Evolutionary conservation across 1,139 yeast species (phyloP).

Genomic region (Pichia kudriavzevii): DNA sequence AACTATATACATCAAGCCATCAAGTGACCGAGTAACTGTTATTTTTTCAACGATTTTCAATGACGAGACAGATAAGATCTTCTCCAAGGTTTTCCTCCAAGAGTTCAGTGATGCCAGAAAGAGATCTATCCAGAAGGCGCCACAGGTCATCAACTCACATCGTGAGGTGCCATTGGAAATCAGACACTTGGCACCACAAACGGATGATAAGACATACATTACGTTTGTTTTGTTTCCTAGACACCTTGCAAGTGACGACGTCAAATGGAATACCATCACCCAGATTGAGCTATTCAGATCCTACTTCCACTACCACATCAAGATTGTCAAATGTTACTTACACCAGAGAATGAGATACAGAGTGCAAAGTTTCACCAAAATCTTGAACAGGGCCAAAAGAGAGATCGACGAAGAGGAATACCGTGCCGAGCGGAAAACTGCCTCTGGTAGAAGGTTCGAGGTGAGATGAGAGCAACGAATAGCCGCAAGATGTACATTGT

Average conservation of each 20-base stretch:
- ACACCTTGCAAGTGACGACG: slow-evolving; percentile 62
- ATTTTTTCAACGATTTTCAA: slow-evolving; percentile 89
- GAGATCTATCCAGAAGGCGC: slow-evolving; percentile 94
- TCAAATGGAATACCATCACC: slow-evolving; percentile 72
- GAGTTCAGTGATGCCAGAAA: slow-evolving; percentile 97
- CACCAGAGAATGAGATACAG: slow-evolving; percentile 97
- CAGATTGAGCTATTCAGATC: slow-evolving; percentile 90
- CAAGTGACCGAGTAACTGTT: slow-evolving; percentile 94
- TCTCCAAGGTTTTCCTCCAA: slow-evolving; percentile 91
- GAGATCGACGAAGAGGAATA: slow-evolving; percentile 74
- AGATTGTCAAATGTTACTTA: slow-evolving; percentile 96
- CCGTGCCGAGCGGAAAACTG: slow-evolving; percentile 68
- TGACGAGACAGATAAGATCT: slow-evolving; percentile 93
- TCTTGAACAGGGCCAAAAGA: slow-evolving; percentile 93
- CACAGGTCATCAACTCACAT: slow-evolving; percentile 90
- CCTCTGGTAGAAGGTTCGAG: slow-evolving; percentile 73
- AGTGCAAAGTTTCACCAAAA: slow-evolving; percentile 88
- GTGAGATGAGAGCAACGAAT: slow-evolving; percentile 15
- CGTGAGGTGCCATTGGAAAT: slow-evolving; percentile 92
- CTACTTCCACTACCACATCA: slow-evolving; percentile 96
- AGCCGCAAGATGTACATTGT: too few species aligned
- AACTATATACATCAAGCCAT: slow-evolving; percentile 82
- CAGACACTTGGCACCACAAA: slow-evolving; percentile 31
- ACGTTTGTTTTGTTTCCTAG: slow-evolving; percentile 72
- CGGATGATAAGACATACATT: slow-evolving; percentile 58